These are phyloP conservation scores for Fusarium pininemorale DNA, from an alignment of 2,329 filamentous ascomycete genomes.

Conservation along the genomic window DNA sequence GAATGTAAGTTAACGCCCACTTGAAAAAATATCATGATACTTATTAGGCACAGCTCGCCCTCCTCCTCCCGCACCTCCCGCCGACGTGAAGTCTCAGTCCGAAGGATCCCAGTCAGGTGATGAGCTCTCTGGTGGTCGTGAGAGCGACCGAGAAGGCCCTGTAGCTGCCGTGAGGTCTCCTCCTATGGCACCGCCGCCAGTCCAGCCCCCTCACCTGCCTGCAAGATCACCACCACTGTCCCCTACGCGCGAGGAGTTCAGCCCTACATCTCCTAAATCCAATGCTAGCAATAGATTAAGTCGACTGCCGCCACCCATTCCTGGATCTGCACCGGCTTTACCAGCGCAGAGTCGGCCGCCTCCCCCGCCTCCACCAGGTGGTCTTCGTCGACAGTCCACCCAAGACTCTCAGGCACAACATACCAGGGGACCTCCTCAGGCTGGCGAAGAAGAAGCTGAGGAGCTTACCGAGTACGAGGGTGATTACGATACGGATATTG, in stretches of 20 bases:
- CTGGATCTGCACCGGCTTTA: slow-evolving; percentile 59
- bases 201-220: slow-evolving; percentile 39
- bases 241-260: slow-evolving; percentile 48
- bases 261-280: slow-evolving; percentile 55
- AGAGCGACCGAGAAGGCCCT: slow-evolving; percentile 49
- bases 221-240: slow-evolving; percentile 47
- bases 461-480: slow-evolving; percentile 95
- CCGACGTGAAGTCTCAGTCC: slow-evolving; percentile 70
- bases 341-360: slow-evolving; percentile 69
- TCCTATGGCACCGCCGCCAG: slow-evolving; percentile 55
- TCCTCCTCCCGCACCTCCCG: slow-evolving; percentile 62
- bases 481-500: slow-evolving; percentile 98
- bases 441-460: slow-evolving; percentile 73
- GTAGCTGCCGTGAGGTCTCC: slow-evolving; percentile 46
- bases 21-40: slow-evolving; percentile 39
- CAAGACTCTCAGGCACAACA: slow-evolving; percentile 59
- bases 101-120: slow-evolving; percentile 90
- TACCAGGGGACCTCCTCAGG: slow-evolving; percentile 53
- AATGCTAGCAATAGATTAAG: slow-evolving; percentile 63
- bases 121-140: slow-evolving; percentile 71
- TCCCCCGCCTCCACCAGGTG: slow-evolving; percentile 70
- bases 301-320: slow-evolving; percentile 68
- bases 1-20: slow-evolving; percentile 62
- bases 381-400: slow-evolving; percentile 67
- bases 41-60: slow-evolving; percentile 65